phyloP scores from a whole-genome alignment of 768 basidiomycete genomes.

The Hypholoma sublateritium region DNA sequence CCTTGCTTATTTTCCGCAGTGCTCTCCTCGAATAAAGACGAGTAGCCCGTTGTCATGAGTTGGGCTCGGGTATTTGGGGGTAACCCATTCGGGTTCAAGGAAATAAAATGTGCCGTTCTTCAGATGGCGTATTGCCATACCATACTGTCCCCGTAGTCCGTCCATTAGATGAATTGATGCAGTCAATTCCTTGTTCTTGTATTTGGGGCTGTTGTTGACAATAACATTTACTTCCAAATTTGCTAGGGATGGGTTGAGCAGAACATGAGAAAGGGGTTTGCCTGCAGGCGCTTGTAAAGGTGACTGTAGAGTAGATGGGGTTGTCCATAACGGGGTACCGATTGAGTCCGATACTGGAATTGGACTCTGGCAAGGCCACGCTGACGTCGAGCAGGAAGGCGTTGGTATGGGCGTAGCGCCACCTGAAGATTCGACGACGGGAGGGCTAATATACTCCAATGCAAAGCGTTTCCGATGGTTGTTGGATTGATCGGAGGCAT shows the following conservation, averaged over 20 bases:
- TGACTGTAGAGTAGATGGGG: no score
- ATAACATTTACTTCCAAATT: background rate
- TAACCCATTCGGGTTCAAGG: background rate
- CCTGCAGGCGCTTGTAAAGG: background rate
- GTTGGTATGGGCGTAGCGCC: no score
- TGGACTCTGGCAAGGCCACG: no score
- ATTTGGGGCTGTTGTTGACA: background rate
- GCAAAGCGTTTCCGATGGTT: no score
- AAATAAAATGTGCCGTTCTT: background rate
- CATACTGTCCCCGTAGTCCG: background rate
- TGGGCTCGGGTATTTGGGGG: constrained; percentile 8
- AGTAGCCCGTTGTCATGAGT: constrained; percentile 14
- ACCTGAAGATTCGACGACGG: no score
- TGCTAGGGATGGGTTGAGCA: constrained; percentile 5
- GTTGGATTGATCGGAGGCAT: no score
- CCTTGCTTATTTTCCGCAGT: constrained; percentile 13
- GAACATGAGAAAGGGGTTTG: background rate
- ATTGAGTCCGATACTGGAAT: no score
- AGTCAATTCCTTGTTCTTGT: background rate
- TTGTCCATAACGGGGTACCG: no score
- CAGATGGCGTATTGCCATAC: background rate
- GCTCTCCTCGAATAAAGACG: constrained; percentile 12
- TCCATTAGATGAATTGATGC: background rate
- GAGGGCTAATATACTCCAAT: no score
- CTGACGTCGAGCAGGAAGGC: no score